Evolutionary conservation across 179 eudicot genomes (phyloP), one percentile per base, ranked within the genome.

Genomic region (Drosera spatulata): DNA sequence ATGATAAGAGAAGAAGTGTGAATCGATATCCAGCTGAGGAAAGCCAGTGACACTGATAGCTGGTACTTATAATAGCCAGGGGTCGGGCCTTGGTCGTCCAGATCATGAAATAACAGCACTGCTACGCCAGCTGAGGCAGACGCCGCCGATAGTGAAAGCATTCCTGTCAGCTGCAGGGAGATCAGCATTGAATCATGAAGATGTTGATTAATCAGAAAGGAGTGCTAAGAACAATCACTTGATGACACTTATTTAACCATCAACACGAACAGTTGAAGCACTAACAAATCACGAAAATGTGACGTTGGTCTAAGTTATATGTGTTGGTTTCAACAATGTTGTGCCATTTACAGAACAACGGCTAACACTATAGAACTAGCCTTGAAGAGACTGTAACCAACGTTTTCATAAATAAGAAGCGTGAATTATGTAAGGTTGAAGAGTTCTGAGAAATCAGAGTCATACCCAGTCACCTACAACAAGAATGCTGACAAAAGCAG

Each of bases 391-490:
- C 33, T 22, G 33, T 22, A 22, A 1, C 33, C 33, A 22, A 22
- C 33, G 33, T 22, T 43, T 43, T 43, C 5, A 43, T 43, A 4
- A 7, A 22, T 41, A 41, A 48, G 39, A 56, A 7, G 5, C 45
- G 0, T 43, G 6, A 43, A 43, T 43, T 4, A 43, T 43, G 45
- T 4, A 43, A 43, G 45, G 8, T 4, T 4, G 45, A 4, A 22
- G 33, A 22, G 45, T 2, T 43, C 45, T 43, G 45, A 43, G 45
- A 43, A 43, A 7, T 43, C 8, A 7, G 45, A 49, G 60, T 50
- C 74, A 69, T 48, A 85, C 96, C 93, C 88, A 85, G 73, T 87
- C 96, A 61, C 96, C 93, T 9, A 85, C 82, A 5, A 76, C 81
- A 52, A 82, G 81, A 43, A 85, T 77, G 78, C 89, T 76, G 69